Evolutionary conservation across 306 rosid genomes (phyloP).

Genomic region (Vicia villosa): DNA sequence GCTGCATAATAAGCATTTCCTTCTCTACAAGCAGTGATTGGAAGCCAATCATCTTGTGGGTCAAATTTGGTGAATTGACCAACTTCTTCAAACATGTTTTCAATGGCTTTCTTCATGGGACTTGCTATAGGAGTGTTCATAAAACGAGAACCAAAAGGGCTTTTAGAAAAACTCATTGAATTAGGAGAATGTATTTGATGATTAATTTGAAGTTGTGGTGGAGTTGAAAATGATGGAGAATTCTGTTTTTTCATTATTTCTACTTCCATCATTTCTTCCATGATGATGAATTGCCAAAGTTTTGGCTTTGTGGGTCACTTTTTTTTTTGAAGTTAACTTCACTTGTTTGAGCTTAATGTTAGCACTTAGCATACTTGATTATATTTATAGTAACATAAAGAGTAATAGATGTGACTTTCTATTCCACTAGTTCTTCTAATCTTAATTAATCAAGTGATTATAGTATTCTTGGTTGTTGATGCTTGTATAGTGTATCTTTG

Average conservation of each 20-base stretch:
- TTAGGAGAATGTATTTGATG: constrained; percentile 29
- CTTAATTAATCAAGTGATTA: background rate
- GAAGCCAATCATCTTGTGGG: constrained; percentile 86
- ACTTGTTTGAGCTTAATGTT: background rate
- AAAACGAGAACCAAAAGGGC: constrained; percentile 43
- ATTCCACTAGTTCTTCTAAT: background rate
- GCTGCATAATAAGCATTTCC: constrained; percentile 72
- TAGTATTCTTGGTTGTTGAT: constrained; percentile 1
- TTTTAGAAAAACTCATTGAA: constrained; percentile 39
- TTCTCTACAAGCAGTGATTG: constrained; percentile 65
- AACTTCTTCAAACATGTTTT: constrained; percentile 65
- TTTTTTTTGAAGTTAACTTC: background rate
- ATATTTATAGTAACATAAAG: background rate
- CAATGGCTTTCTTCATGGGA: constrained; percentile 62
- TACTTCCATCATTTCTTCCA: constrained; percentile 34
- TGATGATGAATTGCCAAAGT: background rate
- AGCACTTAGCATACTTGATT: background rate
- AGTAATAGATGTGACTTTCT: background rate
- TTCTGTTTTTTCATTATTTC: constrained; percentile 35
- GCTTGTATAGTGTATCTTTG: background rate
- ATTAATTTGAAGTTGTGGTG: constrained; percentile 10
- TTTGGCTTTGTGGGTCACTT: background rate
- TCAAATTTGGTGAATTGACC: constrained; percentile 66
- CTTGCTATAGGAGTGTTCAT: constrained; percentile 57
- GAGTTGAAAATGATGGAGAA: constrained; percentile 1